Evolutionary conservation across 768 basidiomycete species (phyloP).

Genomic region (Termitomyces sp.): DNA sequence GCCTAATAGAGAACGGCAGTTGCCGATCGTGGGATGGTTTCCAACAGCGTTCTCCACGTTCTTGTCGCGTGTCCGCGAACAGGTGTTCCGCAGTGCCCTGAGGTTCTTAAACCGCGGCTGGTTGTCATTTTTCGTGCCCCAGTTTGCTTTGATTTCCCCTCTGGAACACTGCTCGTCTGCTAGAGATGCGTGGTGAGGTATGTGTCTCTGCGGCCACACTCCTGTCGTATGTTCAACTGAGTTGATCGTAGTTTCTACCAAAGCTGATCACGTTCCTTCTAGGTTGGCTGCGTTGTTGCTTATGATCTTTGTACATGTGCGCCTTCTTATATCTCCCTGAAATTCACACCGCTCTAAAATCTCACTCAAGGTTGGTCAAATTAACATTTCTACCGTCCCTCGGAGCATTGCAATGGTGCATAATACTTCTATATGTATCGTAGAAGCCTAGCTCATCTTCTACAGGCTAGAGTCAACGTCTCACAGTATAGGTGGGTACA

Average conservation of each 20-base stretch:
- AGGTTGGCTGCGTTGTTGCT: slow-evolving; percentile 50
- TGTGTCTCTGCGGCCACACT: slow-evolving; percentile 69
- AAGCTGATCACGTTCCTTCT: slow-evolving; percentile 14
- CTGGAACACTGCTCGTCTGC: slow-evolving; percentile 14
- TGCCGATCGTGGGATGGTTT: slow-evolving; percentile 8
- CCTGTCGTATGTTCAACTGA: slow-evolving; percentile 50
- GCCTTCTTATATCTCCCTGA: slow-evolving; percentile 19
- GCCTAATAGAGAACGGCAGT: slow-evolving; percentile 9
- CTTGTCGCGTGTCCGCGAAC: slow-evolving; percentile 19
- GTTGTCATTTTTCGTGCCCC: slow-evolving; percentile 12
- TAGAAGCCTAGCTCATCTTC: neutral
- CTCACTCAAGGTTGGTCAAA: slow-evolving; percentile 67
- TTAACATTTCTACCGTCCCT: slow-evolving; percentile 69
- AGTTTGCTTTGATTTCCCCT: slow-evolving; percentile 15
- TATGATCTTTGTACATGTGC: slow-evolving; percentile 78
- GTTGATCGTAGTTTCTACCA: slow-evolving; percentile 10
- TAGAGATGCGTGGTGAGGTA: slow-evolving; percentile 64
- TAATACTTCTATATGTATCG: slow-evolving; percentile 1
- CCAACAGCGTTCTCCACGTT: slow-evolving; percentile 21
- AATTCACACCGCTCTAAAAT: slow-evolving; percentile 19
- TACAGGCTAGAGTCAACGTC: slow-evolving; percentile 62
- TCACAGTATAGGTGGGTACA: slow-evolving; percentile 60
- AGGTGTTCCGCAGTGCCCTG: slow-evolving; percentile 4
- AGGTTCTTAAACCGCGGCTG: slow-evolving; percentile 15
- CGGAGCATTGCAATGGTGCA: slow-evolving; percentile 69